Evolutionary conservation across 108 stramenopile genomes (phyloP), one percentile per base, ranked within the genome.

Genomic region (Aureococcus anophagefferens): DNA sequence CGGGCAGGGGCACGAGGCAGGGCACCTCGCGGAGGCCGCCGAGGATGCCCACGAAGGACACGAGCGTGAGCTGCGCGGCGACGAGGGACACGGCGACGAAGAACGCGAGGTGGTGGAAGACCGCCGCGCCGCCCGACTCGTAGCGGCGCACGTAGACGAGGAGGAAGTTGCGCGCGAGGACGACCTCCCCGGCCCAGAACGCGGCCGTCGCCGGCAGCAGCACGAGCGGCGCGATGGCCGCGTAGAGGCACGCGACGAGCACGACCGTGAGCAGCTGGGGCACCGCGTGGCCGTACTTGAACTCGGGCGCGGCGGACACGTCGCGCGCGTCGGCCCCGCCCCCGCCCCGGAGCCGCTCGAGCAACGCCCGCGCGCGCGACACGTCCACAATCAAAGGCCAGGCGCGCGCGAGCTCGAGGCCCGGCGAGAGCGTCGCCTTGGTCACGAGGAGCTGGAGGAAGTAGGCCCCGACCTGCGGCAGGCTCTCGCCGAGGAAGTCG

Each of bases 401-500:
- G 17, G 51, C 7, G 1, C 25, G 51, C 21, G 51, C 51, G 51
- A 28, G 21, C 51, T 59, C 51, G 51, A 25, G 3, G 51, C 7
- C 51, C 7, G 13, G 1, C 14, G 51, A 25, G 3, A 16, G 3
- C 25, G 25, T 25, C 7, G 25, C 51, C 51, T 59, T 64, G 13
- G 30, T 17, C 4, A 68, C 67, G 4, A 74, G 30, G n/a, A 74
- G 33, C 30, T 63, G 65, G 4, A 65, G 1, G n/a, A 74, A 74
- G 46, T 74, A 74, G 18, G 67, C 33, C 1, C 51, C 34, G 67
- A 94, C 89, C 45, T 80, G 83, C 0, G 90, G 88, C 33, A 94
- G 67, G 7, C 84, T 83, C 46, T 81, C 80, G 13, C 90, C 93
- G 0, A 92, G 77, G 35, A 95, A 83, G 25, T 73, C 75, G 35